Evolutionary conservation across 2,329 filamentous ascomycete genomes (phyloP), one percentile per base, ranked within the genome.

Genomic region (Penicillium brasilianum): DNA sequence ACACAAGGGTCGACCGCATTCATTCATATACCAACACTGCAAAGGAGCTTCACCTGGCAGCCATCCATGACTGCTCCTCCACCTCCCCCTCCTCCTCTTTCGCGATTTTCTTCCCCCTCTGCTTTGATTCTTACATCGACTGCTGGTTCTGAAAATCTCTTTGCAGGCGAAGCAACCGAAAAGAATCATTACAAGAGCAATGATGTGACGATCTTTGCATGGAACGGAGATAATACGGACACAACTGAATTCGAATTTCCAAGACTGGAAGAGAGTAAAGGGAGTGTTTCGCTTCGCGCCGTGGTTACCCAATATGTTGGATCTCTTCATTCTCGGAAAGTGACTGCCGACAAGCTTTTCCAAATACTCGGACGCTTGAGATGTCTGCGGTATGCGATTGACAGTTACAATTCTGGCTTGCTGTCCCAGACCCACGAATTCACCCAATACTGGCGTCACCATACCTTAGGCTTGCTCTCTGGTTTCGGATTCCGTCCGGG

Each of bases 401-500:
- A 36, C 18, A 34, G 48, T 14, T 57, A 57, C 36, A 57, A 57
- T 20, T 48, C 18, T 7, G 55, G 55, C 18, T 28, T 57, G 43
- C 13, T 36, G 16, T 36, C 30, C 22, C 25, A 49, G 4, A 34
- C 44, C 28, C 6, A 34, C 2, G 43, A 49, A 2, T 57, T 57
- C 18, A 20, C 25, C 8, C 30, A 34, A n/a, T 57, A 57, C 32
- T 57, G 55, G 55, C 50, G 50, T 10, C 50, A 34, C 4, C 50
- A 52, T 25, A 52, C 50, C 18, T 22, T 52, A 11, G 20, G 30
- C 34, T 39, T 52, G 34, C 18, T 39, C 1, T 52, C 50, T 11
- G 50, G 50, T 2, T 52, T 52, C 16, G 50, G 50, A 37, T 52
- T 25, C n/a, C 30, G 34, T 5, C 18, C 50, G 10, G 22, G 20